These are phyloP conservation scores for Fusarium sp. DNA, from an alignment of 2,329 filamentous ascomycete species.

Conservation along the genomic window DNA sequence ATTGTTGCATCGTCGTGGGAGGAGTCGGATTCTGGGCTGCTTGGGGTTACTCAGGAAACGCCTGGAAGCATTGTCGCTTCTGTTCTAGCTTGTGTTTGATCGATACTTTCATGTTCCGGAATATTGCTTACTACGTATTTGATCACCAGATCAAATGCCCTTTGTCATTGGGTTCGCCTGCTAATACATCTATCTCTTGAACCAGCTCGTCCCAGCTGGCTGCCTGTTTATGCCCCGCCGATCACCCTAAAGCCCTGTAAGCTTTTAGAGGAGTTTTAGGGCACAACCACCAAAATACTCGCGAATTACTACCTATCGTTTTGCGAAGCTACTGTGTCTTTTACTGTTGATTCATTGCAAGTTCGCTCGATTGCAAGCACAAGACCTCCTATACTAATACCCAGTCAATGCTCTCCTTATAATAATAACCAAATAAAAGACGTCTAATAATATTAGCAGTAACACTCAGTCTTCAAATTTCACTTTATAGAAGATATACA, in stretches of 20 bases:
- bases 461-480: no score
- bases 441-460: no score
- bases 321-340: not conserved
- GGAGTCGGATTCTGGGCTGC: slow-evolving; percentile 15
- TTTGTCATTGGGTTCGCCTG: not conserved
- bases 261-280: not conserved
- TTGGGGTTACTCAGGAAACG: not conserved
- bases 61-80: not conserved
- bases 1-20: slow-evolving; percentile 16
- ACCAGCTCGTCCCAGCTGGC: not conserved
- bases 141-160: not conserved
- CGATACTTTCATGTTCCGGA: no score
- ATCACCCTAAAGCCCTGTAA: not conserved
- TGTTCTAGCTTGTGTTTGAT: not conserved
- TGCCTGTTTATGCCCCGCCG: not conserved
- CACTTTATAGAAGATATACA: no score
- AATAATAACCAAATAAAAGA: not conserved
- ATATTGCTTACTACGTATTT: not conserved
- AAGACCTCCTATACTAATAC: not conserved
- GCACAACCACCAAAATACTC: not conserved
- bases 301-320: not conserved
- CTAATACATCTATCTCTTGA: not conserved
- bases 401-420: not conserved
- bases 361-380: not conserved
- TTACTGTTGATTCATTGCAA: not conserved